Evolutionary conservation across 2,329 filamentous ascomycete species (phyloP), one percentile per base, ranked within the genome.

Genomic region (Colletotrichum neosansevieriae): DNA sequence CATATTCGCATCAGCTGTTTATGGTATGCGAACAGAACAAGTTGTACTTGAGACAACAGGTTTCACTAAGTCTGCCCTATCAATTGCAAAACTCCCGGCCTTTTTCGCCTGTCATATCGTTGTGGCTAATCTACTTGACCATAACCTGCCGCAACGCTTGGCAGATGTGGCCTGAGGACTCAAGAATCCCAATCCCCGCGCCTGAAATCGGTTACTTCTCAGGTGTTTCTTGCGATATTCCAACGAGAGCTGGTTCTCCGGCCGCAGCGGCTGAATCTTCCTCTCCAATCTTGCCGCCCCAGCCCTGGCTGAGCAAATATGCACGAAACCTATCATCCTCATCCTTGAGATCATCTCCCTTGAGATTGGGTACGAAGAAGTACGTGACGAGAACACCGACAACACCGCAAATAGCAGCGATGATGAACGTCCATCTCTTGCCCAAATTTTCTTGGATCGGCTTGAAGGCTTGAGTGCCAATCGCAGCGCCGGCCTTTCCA

Each of bases 391-490:
- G 34, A 10, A 85, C 76, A 0, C 84, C 84, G 0, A 77, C 78
- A 12, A 85, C 79, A 15, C 83, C 84, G 58, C 81, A 84, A 36
- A 85, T 84, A 2, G 84, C 84, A 9, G 83, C 84, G 58, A 86
- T 81, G 67, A 86, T 84, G 56, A 86, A 85, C 0, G 83, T 85
- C 82, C 82, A 85, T 38, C 77, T 77, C 71, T 85, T 83, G 0
- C 83, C 83, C 1, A 85, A 75, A 44, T 80, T 74, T 6, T 73
- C 75, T 60, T 84, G 77, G 32, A 85, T 84, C 0, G 83, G 83
- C 4, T 79, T 83, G 58, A 86, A 85, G 0, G 81, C 84, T 62
- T 86, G 79, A 1, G 83, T 86, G 0, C 84, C 85, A 4, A 87
- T 71, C 0, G 84, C 85, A 0, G 84, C 85, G 0, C 84, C 85